Conservation (phyloP, 257 asterid genomes). For the Jacaranda copaia region DNA sequence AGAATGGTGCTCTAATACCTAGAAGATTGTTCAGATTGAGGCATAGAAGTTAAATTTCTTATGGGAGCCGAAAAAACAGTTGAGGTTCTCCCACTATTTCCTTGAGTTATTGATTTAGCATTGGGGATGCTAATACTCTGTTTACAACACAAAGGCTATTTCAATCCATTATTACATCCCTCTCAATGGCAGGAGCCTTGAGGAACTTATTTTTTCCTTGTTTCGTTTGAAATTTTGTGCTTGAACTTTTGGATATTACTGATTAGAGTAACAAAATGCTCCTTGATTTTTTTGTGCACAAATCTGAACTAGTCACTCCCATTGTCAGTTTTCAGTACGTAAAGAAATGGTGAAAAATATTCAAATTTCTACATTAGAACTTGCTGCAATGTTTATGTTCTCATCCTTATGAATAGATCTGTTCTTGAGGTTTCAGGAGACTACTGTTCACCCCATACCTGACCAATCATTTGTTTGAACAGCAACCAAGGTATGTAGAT, state of each 20-base stretch:
- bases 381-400: neutral
- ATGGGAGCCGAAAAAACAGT: neutral
- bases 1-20: constrained; percentile 4
- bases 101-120: neutral
- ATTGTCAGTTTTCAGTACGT: neutral
- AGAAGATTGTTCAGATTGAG: neutral
- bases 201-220: neutral
- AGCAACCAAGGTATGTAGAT: constrained; percentile 97
- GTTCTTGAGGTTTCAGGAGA: constrained; percentile 6
- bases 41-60: neutral
- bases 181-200: neutral
- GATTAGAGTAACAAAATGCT: neutral
- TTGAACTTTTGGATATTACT: neutral
- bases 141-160: neutral
- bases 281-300: neutral
- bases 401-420: neutral
- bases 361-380: neutral
- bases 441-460: neutral
- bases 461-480: constrained; percentile 37
- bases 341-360: neutral
- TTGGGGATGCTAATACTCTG: neutral
- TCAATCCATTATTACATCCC: neutral
- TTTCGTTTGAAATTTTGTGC: neutral
- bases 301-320: neutral
- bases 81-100: neutral